Base-by-base conservation (phyloP, 257 asterid genomes). In the Solanum chmielewskii region DNA sequence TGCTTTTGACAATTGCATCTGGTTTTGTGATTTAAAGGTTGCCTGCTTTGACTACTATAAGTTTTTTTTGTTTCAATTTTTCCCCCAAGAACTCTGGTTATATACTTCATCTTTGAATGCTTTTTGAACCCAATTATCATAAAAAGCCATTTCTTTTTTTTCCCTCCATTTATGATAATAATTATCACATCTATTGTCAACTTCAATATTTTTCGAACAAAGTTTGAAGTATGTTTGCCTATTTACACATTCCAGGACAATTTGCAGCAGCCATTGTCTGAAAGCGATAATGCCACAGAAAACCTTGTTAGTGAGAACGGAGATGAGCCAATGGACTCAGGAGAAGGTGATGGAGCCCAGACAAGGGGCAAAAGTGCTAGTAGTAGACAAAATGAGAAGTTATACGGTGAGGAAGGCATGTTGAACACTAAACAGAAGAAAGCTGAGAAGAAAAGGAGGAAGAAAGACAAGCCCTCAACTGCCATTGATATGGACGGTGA, bases 391-490 rank as follows among this genome's bases (percentile, higher is more conserved):
- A 96, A 96, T 42, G 95, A 96, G 93, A 93, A 90, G 94, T 91
- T 97, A 31, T 97, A 95, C 74, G 88, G 86, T 0, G 98, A 93
- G 92, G 97, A 94, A 91, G 99, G 99, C 84, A 95, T 96, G 92
- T 89, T 97, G 33, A 97, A 96, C 74, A 80, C 97, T 56, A 96
- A 92, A 91, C 31, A 94, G 92, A 92, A 86, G 87, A 97, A 91
- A 87, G 95, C 98, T 31, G 95, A 89, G 88, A 95, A 93, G 91
- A 94, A 92, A 84, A 91, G 89, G 89, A 94, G 86, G 90, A 96
- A 93, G 88, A 96, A 92, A 86, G 94, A 88, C 37, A 90, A 64
- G 14, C 86, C 88, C 86, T 13, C 93, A n/a, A 69, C 93, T 42
- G 83, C 91, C 45, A 81, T 7, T 81, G 85, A 81, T 39, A 91